These are phyloP conservation scores for Breynia disticha DNA, from an alignment of 441 rosid species.

Conservation along the genomic window DNA sequence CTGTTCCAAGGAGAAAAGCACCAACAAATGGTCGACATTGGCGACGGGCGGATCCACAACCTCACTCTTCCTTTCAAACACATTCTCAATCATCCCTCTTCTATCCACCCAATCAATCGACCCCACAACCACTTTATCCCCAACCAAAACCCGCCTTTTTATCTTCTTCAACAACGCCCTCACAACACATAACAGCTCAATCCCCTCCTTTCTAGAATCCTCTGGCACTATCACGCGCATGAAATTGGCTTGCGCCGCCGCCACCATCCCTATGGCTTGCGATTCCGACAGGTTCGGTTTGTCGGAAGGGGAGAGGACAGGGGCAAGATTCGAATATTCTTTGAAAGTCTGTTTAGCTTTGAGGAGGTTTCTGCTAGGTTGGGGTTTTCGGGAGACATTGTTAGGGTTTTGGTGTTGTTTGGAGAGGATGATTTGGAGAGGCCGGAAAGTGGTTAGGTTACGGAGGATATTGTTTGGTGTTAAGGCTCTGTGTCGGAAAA, in stretches of 20 bases:
- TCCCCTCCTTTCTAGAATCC: constrained; percentile 13
- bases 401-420: constrained; percentile 25
- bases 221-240: constrained; percentile 72
- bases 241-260: constrained; percentile 86
- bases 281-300: constrained; percentile 48
- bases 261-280: constrained; percentile 74
- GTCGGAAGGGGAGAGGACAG: constrained; percentile 45
- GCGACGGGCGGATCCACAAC: constrained; percentile 81
- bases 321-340: constrained; percentile 53
- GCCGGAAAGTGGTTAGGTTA: constrained; percentile 18
- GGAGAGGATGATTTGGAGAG: constrained; percentile 25
- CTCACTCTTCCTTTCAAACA: constrained; percentile 54
- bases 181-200: constrained; percentile 83
- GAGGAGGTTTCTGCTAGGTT: constrained; percentile 51
- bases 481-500: constrained; percentile 41
- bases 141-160: constrained; percentile 75
- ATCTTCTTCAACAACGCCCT: constrained; percentile 85
- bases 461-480: constrained; percentile 30
- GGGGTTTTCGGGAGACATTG: constrained; percentile 35
- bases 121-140: constrained; percentile 75
- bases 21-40: constrained; percentile 70
- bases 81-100: constrained; percentile 82
- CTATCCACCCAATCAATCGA: constrained; percentile 86
- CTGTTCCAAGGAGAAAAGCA: constrained; percentile 78
- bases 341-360: constrained; percentile 44